A percentile compares a stretch with the other conserved stretches of the same genome.
phyloP scores from a whole-genome alignment of 805 yeast genomes.

The Spathaspora girioi region DNA sequence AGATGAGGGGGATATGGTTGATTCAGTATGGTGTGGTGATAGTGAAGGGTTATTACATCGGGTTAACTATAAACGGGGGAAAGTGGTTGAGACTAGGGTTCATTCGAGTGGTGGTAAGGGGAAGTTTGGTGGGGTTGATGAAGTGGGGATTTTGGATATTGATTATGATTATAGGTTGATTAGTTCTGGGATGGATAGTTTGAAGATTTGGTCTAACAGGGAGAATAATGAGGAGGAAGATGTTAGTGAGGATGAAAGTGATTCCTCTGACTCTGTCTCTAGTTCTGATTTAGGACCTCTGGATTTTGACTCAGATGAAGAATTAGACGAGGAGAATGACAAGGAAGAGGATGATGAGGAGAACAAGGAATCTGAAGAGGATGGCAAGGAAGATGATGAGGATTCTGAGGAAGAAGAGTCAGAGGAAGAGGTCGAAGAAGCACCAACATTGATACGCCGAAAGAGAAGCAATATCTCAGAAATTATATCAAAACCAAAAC shows the following conservation, averaged over 20 bases:
- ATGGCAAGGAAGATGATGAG: constrained; percentile 8
- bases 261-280: constrained; percentile 15
- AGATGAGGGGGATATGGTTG: constrained; percentile 42
- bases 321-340: constrained; percentile 10
- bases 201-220: constrained; percentile 69
- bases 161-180: constrained; percentile 78
- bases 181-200: constrained; percentile 77
- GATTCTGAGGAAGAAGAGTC: constrained; percentile 7
- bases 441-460: constrained; percentile 1
- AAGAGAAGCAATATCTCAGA: constrained; percentile 6
- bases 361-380: no score
- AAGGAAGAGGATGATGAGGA: constrained; percentile 6
- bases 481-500: constrained; percentile 10
- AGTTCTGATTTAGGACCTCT: not conserved
- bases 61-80: constrained; percentile 62
- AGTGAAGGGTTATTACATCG: constrained; percentile 72
- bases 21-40: constrained; percentile 72
- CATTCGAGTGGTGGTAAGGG: constrained; percentile 47
- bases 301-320: constrained; percentile 5
- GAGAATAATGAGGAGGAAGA: constrained; percentile 17
- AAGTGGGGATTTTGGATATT: constrained; percentile 70
- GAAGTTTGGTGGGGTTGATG: constrained; percentile 51
- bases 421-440: constrained; percentile 2
- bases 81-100: constrained; percentile 57
- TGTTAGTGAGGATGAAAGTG: constrained; percentile 14